Evolutionary conservation across 257 asterid species (phyloP).

Genomic region (Marsdenia floribunda): DNA sequence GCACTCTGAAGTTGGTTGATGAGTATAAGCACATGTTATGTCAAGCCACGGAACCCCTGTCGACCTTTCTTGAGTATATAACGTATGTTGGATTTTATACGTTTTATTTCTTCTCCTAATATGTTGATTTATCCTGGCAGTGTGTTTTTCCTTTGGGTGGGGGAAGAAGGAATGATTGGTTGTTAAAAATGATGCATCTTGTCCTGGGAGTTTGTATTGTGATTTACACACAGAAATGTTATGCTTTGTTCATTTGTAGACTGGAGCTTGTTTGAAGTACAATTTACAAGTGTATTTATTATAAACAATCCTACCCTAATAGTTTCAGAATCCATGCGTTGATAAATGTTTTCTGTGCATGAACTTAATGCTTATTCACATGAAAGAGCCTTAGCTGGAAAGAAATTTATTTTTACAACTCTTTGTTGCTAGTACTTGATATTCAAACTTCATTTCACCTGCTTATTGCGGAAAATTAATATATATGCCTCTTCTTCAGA

Average conservation of each 20-base stretch:
- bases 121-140: constrained; percentile 2
- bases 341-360: not conserved
- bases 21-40: constrained; percentile 86
- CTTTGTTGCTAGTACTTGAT: not conserved
- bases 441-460: not conserved
- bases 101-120: not conserved
- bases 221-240: not conserved
- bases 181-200: not conserved
- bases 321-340: not conserved
- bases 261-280: not conserved
- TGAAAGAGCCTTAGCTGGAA: not conserved
- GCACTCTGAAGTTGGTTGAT: constrained; percentile 86
- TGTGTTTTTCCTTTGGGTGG: not conserved
- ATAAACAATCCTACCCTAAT: not conserved
- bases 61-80: constrained; percentile 81
- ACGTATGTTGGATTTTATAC: constrained; percentile 42
- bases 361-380: not conserved
- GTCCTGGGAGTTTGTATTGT: not conserved
- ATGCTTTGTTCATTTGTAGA: not conserved
- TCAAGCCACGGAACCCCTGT: constrained; percentile 91
- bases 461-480: not conserved
- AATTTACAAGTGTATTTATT: not conserved
- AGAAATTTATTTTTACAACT: not conserved
- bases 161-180: not conserved
- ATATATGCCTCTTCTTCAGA: constrained; percentile 33